These are phyloP conservation scores for Cladosporium cucumerinum DNA, from an alignment of 2,329 filamentous ascomycete species.

Conservation along the genomic window DNA sequence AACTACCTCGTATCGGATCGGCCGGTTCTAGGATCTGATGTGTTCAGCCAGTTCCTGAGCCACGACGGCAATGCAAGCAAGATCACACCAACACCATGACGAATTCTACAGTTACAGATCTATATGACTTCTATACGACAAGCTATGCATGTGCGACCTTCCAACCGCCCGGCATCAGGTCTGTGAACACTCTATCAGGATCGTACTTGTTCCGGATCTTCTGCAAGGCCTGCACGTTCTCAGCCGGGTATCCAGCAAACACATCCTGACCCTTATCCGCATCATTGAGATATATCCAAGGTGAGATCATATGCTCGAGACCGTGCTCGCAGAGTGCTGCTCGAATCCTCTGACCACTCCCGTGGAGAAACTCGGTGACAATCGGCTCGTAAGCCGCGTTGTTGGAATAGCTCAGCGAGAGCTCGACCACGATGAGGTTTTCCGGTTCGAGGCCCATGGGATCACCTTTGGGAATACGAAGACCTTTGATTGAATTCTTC, in stretches of 20 bases:
- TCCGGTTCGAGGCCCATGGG: conserved; percentile 7
- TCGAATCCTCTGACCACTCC: neutral
- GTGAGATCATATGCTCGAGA: neutral
- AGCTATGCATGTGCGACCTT: conserved; percentile 4
- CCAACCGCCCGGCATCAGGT: conserved; percentile 22
- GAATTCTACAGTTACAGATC: neutral
- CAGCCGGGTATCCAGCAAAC: conserved; percentile 21
- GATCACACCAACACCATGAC: neutral
- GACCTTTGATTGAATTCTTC: neutral
- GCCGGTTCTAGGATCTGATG: neutral
- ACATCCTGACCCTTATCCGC: conserved; percentile 23
- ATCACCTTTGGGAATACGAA: neutral
- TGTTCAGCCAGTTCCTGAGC: no score
- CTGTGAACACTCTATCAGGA: conserved; percentile 22
- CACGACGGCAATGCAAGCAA: neutral
- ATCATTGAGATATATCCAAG: conserved; percentile 24
- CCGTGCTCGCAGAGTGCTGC: neutral
- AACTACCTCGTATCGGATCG: neutral
- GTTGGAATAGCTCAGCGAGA: conserved; percentile 6
- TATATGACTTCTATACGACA: neutral
- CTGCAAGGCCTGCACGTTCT: conserved; percentile 18
- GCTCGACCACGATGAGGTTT: neutral
- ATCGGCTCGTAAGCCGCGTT: conserved; percentile 7
- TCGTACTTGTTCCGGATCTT: conserved; percentile 21
- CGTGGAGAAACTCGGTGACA: neutral